Percentiles rank a stretch among this genome's conserved stretches.
Evolutionary conservation across 1,284 basidiomycete species (phyloP).

Genomic region (Inonotus obliquus): DNA sequence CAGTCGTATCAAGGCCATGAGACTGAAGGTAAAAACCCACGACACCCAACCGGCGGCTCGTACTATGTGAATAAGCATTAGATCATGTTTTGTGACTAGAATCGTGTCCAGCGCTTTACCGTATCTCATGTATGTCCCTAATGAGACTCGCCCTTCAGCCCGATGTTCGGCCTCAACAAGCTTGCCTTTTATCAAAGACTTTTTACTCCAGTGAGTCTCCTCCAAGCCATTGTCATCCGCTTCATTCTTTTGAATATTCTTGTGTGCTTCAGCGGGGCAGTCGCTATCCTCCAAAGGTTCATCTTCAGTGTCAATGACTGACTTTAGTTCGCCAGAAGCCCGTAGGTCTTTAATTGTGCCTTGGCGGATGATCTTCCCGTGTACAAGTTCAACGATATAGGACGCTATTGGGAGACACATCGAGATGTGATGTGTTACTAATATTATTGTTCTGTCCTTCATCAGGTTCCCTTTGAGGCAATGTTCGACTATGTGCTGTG

Average conservation of each 20-base stretch:
- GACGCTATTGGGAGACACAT: constrained; percentile 61
- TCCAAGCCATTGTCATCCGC: constrained; percentile 29
- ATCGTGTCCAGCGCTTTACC: not conserved
- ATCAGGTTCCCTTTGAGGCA: constrained; percentile 63
- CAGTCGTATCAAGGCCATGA: constrained; percentile 52
- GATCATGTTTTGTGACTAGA: not conserved
- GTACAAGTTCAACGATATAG: constrained; percentile 62
- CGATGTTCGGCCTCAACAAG: constrained; percentile 59
- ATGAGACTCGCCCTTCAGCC: constrained; percentile 59
- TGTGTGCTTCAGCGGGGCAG: constrained; percentile 20
- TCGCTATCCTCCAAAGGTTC: constrained; percentile 26
- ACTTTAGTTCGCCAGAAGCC: constrained; percentile 44
- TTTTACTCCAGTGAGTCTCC: constrained; percentile 7
- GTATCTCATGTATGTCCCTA: constrained; percentile 39
- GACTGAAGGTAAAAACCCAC: constrained; percentile 48
- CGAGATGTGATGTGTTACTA: constrained; percentile 85
- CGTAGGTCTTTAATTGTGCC: constrained; percentile 55
- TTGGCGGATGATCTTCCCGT: constrained; percentile 55
- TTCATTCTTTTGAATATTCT: constrained; percentile 33
- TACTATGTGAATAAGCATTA: constrained; percentile 43
- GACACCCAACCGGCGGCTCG: constrained; percentile 52
- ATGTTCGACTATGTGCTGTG: constrained; percentile 63
- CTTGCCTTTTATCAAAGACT: constrained; percentile 37
- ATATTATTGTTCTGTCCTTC: constrained; percentile 64
- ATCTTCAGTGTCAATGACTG: constrained; percentile 47